A percentile compares a stretch with the other conserved stretches of the same genome.
Conservation (phyloP, 1,284 basidiomycete genomes). For the Agaricales sp. region DNA sequence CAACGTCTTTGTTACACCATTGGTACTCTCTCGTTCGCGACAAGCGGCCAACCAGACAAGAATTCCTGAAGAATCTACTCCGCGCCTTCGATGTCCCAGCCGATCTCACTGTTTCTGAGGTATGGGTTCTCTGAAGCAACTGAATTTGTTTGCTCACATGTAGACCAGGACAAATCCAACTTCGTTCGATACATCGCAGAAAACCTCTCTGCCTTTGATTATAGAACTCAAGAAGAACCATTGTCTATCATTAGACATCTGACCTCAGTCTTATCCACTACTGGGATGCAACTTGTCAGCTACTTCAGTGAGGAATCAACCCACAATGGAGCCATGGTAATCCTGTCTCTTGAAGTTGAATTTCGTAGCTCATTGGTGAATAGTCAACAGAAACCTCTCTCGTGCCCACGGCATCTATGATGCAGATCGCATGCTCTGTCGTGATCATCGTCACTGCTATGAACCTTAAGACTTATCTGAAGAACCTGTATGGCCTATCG, state of each 20-base stretch:
- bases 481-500: conserved; percentile 70
- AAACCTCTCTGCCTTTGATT: conserved; percentile 86
- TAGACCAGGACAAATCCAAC: conserved; percentile 59
- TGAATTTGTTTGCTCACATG: not conserved
- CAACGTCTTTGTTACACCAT: conserved; percentile 68
- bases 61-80: conserved; percentile 78
- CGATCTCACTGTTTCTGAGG: conserved; percentile 34
- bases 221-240: conserved; percentile 91
- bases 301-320: conserved; percentile 58
- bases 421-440: conserved; percentile 54
- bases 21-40: conserved; percentile 92
- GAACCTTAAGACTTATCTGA: conserved; percentile 77
- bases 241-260: conserved; percentile 78
- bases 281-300: conserved; percentile 79
- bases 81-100: conserved; percentile 67
- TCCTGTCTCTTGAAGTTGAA: conserved; percentile 19
- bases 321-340: conserved; percentile 54
- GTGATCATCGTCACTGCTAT: conserved; percentile 70
- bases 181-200: conserved; percentile 91
- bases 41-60: conserved; percentile 75
- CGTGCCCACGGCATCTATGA: conserved; percentile 18
- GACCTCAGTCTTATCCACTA: conserved; percentile 73
- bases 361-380: conserved; percentile 6
- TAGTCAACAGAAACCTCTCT: not conserved
- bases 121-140: conserved; percentile 16